Base-by-base conservation (phyloP, 2,329 filamentous ascomycete species). In the Falciphora oryzae region DNA sequence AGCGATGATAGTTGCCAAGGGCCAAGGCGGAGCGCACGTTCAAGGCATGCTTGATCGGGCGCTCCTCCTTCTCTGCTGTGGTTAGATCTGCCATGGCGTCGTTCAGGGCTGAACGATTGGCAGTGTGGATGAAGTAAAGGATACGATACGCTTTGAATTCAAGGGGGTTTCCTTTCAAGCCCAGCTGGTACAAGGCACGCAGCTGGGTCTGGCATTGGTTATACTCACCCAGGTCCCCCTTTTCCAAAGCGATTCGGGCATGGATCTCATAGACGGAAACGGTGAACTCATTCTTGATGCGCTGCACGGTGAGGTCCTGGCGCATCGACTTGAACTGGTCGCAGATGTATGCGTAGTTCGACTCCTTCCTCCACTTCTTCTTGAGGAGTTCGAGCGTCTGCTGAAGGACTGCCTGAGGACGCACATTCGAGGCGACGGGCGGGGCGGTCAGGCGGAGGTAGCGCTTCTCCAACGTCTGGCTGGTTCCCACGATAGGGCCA, bases 201-300 rank as follows among this genome's bases (percentile, higher is more conserved):
- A 99, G 84, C 81, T 99, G 95, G 73, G 95, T 98, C 83, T 99
- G 95, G 79, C 95, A 99, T 85, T 99, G 95, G 83, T 99, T 99
- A 95, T 99, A 99, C 95, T 99, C 95, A 99, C 95, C 94, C 82
- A 98, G 87, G 83, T 99, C 95, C 80, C 91, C 93, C 85, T 96
- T 97, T 79, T 99, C 94, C 78, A 99, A 83, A 70, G 95, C 95
- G 79, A 99, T 98, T 67, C 95, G 89, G 68, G 94, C 95, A 79
- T 99, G 95, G 67, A 94, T 96, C 80, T 99, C 95, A 78, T 99
- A 99, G 61, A 97, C 95, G 68, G 86, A 90, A 68, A 98, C 93
- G 31, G 95, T 98, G 75, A 99, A 98, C 63, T 96, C 91, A 77
- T 93, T 97, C 79, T 92, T 93, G 80, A 99, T 93, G 73, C 92